Conservation (phyloP, 2,329 filamentous ascomycete genomes). For the Paraphaeosphaeria minitans region DNA sequence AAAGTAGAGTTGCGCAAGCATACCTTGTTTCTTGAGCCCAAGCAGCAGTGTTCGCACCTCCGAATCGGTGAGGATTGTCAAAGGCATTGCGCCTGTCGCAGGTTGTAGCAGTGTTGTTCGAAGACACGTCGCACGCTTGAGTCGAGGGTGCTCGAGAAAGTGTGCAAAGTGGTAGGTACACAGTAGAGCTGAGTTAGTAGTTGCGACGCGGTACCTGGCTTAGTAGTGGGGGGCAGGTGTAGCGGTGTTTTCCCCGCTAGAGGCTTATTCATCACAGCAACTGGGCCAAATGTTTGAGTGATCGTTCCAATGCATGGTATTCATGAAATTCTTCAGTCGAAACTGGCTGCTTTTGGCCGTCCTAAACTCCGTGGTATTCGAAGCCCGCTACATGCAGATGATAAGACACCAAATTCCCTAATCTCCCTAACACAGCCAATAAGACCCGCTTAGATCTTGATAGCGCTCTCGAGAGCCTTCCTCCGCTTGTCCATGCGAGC, state of each 20-base stretch:
- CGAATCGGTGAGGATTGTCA: constrained; percentile 63
- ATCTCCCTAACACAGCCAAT: constrained; percentile 31
- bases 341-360: constrained; percentile 45
- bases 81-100: constrained; percentile 54
- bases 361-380: constrained; percentile 48
- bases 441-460: constrained; percentile 83
- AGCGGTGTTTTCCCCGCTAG: constrained; percentile 12
- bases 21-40: constrained; percentile 56
- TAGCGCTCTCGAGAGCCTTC: constrained; percentile 90
- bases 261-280: constrained; percentile 23
- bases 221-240: constrained; percentile 27
- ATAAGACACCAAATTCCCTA: constrained; percentile 46
- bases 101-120: not conserved
- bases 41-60: constrained; percentile 62
- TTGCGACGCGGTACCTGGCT: not conserved
- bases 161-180: constrained; percentile 12
- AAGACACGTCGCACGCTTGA: not conserved
- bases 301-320: constrained; percentile 40
- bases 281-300: constrained; percentile 13
- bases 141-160: not conserved
- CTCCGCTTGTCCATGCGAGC: constrained; percentile 80
- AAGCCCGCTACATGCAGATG: constrained; percentile 48
- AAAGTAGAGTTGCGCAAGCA: not conserved
- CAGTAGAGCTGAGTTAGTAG: not conserved
- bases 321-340: constrained; percentile 34